phyloP scores from a whole-genome alignment of 345 rosid species.

The Eucalyptus globulus region DNA sequence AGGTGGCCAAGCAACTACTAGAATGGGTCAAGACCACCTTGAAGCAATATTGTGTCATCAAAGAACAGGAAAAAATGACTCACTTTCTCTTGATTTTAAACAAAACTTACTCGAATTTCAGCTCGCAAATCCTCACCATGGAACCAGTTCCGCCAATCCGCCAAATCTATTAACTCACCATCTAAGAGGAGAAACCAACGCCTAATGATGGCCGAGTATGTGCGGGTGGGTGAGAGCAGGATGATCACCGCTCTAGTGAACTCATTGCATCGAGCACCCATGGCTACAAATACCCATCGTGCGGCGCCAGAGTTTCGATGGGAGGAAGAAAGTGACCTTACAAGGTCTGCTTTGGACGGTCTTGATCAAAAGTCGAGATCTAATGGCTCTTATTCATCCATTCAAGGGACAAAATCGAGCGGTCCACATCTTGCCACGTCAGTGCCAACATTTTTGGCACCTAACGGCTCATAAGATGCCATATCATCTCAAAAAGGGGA shows the following conservation, averaged over 20 bases:
- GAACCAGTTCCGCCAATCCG: rapidly evolving
- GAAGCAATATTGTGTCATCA: not conserved
- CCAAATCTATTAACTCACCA: not conserved
- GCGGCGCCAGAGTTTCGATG: not conserved
- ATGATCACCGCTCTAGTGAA: not conserved
- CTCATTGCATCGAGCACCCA: not conserved
- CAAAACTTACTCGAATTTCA: too few species aligned
- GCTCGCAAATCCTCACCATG: not conserved
- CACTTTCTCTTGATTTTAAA: too few species aligned
- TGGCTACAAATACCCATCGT: not conserved
- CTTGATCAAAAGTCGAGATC: not conserved
- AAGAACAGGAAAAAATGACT: not conserved
- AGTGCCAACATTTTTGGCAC: not conserved
- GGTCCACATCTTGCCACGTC: not conserved
- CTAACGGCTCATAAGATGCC: not conserved
- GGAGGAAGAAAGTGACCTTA: not conserved
- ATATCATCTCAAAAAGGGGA: not conserved
- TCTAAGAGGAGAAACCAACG: not conserved
- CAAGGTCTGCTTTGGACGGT: not conserved
- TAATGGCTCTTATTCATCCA: not conserved
- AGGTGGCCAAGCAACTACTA: rapidly evolving
- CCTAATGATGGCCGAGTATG: not conserved
- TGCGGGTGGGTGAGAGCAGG: not conserved
- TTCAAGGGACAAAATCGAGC: not conserved
- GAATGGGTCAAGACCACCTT: not conserved